Evolutionary conservation across 306 rosid species (phyloP), one percentile per base, ranked within the genome.

Genomic region (Phaseolus lunatus): DNA sequence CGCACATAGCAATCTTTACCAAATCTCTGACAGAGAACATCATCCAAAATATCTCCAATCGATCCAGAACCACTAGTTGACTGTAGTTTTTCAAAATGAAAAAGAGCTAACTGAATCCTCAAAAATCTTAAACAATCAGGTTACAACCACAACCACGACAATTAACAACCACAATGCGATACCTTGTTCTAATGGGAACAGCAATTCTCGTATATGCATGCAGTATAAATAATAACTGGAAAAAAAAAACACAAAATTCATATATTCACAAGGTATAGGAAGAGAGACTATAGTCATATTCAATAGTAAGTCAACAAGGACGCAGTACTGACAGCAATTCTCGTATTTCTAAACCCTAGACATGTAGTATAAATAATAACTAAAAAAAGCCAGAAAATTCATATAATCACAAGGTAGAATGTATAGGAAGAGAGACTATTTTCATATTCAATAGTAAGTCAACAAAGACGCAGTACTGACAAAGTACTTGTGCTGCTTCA

Each of bases 31-130:
- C 88, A 80, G 77, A 92, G 73, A 50, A 87, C 85, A 80, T 92
- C 96, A 67, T 90, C 97, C 87, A 92, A 86, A 83, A 88, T 80
- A 84, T 92, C 76, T 78, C 97, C 97, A 61, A 92, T 75, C n/a
- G 89, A 79, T 77, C 87, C 83, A 57, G 80, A 77, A 70, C 90
- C 89, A 70, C 86, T 54, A 53, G 67, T 66, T 73, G 93, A 83
- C 96, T 91, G 89, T 52, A 59, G 80, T 52, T 64, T 72, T 5
- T 39, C 18, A 7, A 24, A 5, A 41, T n/a, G 29, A 75, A 63
- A 43, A 48, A 76, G 54, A 76, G 26, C 59, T 45, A 35, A 72
- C 49, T 54, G 43, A 77, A 77, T 82, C 74, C 69, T 70, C 24
- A 20, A 58, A 70, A 76, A 77, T 41, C 58, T n/a, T 22, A 43